phyloP scores from a whole-genome alignment of 2,329 filamentous ascomycete genomes.

The Calonectria pseudoreteaudii region DNA sequence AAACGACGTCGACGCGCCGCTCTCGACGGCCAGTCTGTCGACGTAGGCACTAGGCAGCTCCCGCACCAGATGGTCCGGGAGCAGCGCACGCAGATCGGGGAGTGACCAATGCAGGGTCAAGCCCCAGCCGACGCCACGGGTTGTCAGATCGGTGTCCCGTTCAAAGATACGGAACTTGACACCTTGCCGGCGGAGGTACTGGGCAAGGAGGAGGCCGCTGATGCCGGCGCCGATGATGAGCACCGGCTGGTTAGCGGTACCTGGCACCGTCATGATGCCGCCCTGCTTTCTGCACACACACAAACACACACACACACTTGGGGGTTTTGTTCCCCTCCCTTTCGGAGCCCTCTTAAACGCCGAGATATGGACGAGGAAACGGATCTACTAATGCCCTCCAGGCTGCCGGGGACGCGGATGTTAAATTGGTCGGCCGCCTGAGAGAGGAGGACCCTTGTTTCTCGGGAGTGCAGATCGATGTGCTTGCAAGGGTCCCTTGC shows the following conservation, averaged over 20 bases:
- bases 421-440: background rate
- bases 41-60: slow-evolving; percentile 65
- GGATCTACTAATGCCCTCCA: background rate
- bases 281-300: background rate
- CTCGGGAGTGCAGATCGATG: background rate
- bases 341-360: background rate
- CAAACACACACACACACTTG: background rate
- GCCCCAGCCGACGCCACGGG: slow-evolving; percentile 69
- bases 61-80: slow-evolving; percentile 59
- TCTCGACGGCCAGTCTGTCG: slow-evolving; percentile 60
- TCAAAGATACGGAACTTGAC: slow-evolving; percentile 64
- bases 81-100: slow-evolving; percentile 60
- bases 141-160: slow-evolving; percentile 59
- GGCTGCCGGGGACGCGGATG: background rate
- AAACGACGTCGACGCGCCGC: slow-evolving; percentile 61
- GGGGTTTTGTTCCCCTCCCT: too few relatives aligned
- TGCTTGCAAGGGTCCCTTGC: background rate
- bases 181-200: slow-evolving; percentile 45
- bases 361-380: background rate
- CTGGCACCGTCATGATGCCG: background rate
- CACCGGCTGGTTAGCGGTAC: slow-evolving; percentile 34
- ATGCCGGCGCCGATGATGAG: slow-evolving; percentile 53
- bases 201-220: slow-evolving; percentile 52
- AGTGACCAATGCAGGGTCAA: slow-evolving; percentile 74
- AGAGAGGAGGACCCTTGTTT: background rate